phyloP scores from a whole-genome alignment of 2,329 filamentous ascomycete genomes.

The Colletotrichum cereale region DNA sequence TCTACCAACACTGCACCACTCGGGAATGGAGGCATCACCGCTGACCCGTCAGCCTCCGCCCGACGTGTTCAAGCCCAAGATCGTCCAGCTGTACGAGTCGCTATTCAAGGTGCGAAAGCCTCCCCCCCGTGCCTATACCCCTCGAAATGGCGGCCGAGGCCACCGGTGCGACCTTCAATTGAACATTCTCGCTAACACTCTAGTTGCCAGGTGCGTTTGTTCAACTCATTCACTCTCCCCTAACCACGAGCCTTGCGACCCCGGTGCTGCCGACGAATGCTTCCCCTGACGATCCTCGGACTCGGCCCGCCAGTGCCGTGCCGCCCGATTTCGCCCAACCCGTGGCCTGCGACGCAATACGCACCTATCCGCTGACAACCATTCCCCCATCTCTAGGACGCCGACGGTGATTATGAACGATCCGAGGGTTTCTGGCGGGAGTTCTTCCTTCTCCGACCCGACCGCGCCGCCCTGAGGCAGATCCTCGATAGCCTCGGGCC shows the following conservation, averaged over 20 bases:
- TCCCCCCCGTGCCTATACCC: not conserved
- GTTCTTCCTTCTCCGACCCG: slow-evolving; percentile 91
- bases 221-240: not conserved
- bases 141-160: not conserved
- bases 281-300: not conserved
- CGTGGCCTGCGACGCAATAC: not conserved
- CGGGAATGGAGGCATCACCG: slow-evolving; percentile 85
- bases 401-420: slow-evolving; percentile 75
- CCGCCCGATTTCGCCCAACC: not conserved
- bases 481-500: slow-evolving; percentile 79
- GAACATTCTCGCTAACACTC: not conserved
- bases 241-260: not conserved
- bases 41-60: slow-evolving; percentile 93
- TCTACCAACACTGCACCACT: not conserved
- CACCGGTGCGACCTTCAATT: no score
- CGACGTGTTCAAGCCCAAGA: slow-evolving; percentile 93
- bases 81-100: slow-evolving; percentile 88
- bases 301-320: not conserved
- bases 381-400: slow-evolving; percentile 53
- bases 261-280: not conserved
- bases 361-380: not conserved
- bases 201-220: slow-evolving; percentile 4
- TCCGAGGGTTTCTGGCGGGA: slow-evolving; percentile 96
- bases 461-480: slow-evolving; percentile 74
- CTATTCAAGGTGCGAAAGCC: slow-evolving; percentile 76